Conservation (phyloP, 1,284 basidiomycete genomes). For the Naganishia sp. region DNA sequence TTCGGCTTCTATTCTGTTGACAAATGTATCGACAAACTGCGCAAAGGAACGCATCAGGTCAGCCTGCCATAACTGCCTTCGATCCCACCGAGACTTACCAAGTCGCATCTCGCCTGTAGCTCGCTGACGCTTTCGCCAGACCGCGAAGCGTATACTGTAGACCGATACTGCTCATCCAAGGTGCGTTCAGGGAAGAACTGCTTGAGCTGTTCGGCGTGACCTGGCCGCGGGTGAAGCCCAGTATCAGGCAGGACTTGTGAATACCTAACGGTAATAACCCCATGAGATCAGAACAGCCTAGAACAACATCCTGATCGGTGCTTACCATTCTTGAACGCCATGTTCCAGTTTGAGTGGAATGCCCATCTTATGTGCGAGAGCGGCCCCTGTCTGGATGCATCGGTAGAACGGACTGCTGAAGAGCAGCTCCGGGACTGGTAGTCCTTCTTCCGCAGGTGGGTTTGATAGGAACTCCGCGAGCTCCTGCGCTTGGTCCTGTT, state of each 20-base stretch:
- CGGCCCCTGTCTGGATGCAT: constrained; percentile 57
- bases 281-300: background rate
- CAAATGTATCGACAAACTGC: constrained; percentile 47
- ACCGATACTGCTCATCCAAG: constrained; percentile 46
- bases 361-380: constrained; percentile 47
- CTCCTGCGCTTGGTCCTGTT: constrained; percentile 30
- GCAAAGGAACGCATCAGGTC: background rate
- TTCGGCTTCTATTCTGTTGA: constrained; percentile 43
- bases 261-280: constrained; percentile 39
- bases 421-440: constrained; percentile 47
- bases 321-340: constrained; percentile 57
- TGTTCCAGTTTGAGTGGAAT: constrained; percentile 53
- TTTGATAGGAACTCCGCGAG: constrained; percentile 44
- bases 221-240: constrained; percentile 50
- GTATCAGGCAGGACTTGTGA: constrained; percentile 43
- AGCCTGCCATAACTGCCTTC: too few species aligned
- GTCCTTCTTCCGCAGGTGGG: constrained; percentile 34
- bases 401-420: constrained; percentile 55
- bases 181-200: constrained; percentile 42
- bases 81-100: constrained; percentile 31
- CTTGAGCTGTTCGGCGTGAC: constrained; percentile 38
- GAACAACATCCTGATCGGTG: background rate
- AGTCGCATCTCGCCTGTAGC: constrained; percentile 49
- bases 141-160: constrained; percentile 54
- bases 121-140: constrained; percentile 54